A percentile compares a stretch with the other conserved stretches of the same genome.
phyloP scores from a whole-genome alignment of 2,329 filamentous ascomycete species.

The Ceratocystis harringtonii region DNA sequence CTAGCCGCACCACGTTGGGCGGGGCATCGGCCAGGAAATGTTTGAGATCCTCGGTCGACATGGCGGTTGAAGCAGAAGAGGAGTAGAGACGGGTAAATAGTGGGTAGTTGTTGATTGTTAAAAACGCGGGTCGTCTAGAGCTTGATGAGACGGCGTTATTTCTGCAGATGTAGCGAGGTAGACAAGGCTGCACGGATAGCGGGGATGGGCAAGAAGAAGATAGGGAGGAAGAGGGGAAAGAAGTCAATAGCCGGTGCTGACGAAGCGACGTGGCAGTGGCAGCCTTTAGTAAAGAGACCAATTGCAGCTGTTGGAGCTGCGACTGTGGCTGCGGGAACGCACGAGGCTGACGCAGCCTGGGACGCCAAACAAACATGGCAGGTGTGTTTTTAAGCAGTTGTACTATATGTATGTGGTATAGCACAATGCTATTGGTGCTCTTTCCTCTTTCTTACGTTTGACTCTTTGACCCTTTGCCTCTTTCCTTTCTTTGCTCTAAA shows the following conservation, averaged over 20 bases:
- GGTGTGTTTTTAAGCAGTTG: background rate
- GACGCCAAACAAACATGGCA: conserved; percentile 10
- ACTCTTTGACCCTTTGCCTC: background rate
- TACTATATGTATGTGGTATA: background rate
- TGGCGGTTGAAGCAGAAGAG: conserved; percentile 24
- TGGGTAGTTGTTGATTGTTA: background rate
- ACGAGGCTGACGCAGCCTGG: conserved; percentile 16
- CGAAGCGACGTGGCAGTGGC: background rate
- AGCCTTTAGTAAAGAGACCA: conserved; percentile 10
- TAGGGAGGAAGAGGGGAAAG: conserved; percentile 4
- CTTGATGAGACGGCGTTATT: background rate
- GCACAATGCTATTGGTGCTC: background rate
- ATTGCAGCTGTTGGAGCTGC: conserved; percentile 7
- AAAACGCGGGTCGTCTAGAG: background rate
- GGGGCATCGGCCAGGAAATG: conserved; percentile 87
- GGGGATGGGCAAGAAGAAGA: background rate
- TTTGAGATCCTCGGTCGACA: conserved; percentile 45
- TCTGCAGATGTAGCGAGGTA: background rate
- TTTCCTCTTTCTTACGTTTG: conserved; percentile 3
- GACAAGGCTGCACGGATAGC: background rate
- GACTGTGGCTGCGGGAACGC: conserved; percentile 11
- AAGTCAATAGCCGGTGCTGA: conserved; percentile 4
- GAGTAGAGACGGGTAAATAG: conserved; percentile 12
- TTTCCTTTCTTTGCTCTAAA: background rate
- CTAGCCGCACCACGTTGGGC: conserved; percentile 71